phyloP scores from a whole-genome alignment of 345 rosid species.

The Rhodomyrtus tomentosa region DNA sequence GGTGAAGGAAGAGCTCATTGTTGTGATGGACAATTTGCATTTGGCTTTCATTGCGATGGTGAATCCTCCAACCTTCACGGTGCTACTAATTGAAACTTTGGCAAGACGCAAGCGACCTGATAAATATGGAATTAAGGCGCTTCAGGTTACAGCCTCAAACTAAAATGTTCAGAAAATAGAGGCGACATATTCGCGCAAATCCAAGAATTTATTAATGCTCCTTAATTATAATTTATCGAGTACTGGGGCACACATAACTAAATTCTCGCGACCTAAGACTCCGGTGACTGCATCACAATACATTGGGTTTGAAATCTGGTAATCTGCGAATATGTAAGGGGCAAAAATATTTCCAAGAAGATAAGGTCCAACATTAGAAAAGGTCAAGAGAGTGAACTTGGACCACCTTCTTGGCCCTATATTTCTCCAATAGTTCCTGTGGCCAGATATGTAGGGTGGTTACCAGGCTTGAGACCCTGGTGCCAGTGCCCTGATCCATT shows the following conservation, averaged over 20 bases:
- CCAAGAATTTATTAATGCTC: background rate
- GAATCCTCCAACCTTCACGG: background rate
- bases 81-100: background rate
- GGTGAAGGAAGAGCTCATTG: background rate
- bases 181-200: background rate
- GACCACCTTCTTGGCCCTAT: background rate
- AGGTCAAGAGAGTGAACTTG: background rate
- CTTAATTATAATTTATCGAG: background rate
- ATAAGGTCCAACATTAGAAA: too few species aligned
- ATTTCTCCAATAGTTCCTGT: background rate
- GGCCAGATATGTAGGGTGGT: background rate
- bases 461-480: background rate
- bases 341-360: too few species aligned
- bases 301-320: too few species aligned
- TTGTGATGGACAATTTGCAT: background rate
- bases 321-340: too few species aligned
- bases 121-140: background rate
- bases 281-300: too few species aligned
- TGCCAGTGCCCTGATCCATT: too few species aligned
- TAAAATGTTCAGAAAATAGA: background rate
- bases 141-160: background rate
- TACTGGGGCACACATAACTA: background rate
- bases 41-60: background rate
- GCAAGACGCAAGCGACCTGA: background rate
- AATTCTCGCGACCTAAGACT: background rate